Percentiles rank a stretch among this genome's conserved stretches.
Conservation (phyloP, 2,329 filamentous ascomycete genomes). For the Talaromyces sp. region DNA sequence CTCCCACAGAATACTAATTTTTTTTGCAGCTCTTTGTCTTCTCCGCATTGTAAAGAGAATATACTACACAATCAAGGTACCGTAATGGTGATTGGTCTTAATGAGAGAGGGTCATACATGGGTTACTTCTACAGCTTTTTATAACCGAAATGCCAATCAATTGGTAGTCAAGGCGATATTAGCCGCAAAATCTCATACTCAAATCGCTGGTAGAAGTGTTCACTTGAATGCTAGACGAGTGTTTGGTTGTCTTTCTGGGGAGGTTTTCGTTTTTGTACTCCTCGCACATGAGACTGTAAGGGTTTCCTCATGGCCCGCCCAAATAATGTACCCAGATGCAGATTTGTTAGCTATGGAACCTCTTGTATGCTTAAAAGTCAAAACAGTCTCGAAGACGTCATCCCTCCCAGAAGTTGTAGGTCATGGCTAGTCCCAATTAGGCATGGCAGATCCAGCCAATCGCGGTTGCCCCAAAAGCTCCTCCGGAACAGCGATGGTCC, state of each 20-base stretch:
- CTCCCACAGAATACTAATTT: constrained; percentile 9
- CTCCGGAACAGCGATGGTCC: background rate
- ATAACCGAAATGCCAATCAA: background rate
- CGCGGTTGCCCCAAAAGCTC: background rate
- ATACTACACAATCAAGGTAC: background rate
- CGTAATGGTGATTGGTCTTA: background rate
- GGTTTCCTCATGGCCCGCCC: background rate
- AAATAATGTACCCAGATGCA: background rate
- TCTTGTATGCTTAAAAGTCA: background rate
- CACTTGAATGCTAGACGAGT: constrained; percentile 7
- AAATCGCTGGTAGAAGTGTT: constrained; percentile 8
- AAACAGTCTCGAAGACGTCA: constrained; percentile 8
- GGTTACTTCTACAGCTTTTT: background rate
- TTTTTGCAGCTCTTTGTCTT: constrained; percentile 65
- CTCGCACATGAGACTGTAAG: background rate
- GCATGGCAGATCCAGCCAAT: constrained; percentile 1
- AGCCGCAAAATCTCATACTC: constrained; percentile 4
- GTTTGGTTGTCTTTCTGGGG: background rate
- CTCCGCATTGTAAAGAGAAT: constrained; percentile 57
- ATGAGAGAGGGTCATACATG: background rate
- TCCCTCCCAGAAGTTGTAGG: background rate
- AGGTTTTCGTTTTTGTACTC: background rate
- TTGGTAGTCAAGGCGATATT: constrained; percentile 1
- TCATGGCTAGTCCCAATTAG: background rate
- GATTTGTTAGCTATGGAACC: background rate